These are phyloP conservation scores for Clonostachys sp. DNA, from an alignment of 2,329 filamentous ascomycete species.

Conservation along the genomic window DNA sequence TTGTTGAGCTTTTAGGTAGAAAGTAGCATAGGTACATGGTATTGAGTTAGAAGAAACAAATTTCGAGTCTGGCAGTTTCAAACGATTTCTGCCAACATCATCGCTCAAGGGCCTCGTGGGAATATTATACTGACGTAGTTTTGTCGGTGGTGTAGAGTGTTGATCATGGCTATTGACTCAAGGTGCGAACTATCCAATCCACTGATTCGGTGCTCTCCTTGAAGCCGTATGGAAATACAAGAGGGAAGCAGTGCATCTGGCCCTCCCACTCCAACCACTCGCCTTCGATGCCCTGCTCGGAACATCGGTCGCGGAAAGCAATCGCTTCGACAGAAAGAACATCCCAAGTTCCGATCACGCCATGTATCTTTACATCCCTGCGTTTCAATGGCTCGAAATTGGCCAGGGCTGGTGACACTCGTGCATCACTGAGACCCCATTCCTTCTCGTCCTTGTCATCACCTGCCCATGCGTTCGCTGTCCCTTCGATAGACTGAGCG, in stretches of 20 bases:
- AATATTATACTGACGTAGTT: too few species aligned
- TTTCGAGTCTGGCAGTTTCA: too few species aligned
- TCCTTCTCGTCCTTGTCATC: neutral
- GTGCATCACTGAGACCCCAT: constrained; percentile 26
- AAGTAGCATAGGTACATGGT: too few species aligned
- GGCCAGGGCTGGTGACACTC: constrained; percentile 41
- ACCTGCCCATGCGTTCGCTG: constrained; percentile 13
- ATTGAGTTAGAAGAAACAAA: too few species aligned
- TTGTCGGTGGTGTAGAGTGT: too few species aligned
- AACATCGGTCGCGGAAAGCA: constrained; percentile 38
- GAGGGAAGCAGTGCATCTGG: constrained; percentile 56
- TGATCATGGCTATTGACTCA: too few species aligned
- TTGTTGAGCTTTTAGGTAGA: too few species aligned
- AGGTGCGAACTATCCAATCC: constrained; percentile 21
- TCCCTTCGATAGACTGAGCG: constrained; percentile 7
- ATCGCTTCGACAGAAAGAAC: constrained; percentile 47
- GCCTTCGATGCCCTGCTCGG: constrained; percentile 35
- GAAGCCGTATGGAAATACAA: constrained; percentile 42
- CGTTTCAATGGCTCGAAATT: constrained; percentile 23
- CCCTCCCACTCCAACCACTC: constrained; percentile 55
- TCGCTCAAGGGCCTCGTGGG: too few species aligned
- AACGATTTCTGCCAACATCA: too few species aligned
- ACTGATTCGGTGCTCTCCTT: constrained; percentile 38
- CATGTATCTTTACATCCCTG: constrained; percentile 40
- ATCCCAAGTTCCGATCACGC: constrained; percentile 46